Evolutionary conservation across 2,329 filamentous ascomycete species (phyloP), one percentile per base, ranked within the genome.

Genomic region (Simplicillium aogashimaense): DNA sequence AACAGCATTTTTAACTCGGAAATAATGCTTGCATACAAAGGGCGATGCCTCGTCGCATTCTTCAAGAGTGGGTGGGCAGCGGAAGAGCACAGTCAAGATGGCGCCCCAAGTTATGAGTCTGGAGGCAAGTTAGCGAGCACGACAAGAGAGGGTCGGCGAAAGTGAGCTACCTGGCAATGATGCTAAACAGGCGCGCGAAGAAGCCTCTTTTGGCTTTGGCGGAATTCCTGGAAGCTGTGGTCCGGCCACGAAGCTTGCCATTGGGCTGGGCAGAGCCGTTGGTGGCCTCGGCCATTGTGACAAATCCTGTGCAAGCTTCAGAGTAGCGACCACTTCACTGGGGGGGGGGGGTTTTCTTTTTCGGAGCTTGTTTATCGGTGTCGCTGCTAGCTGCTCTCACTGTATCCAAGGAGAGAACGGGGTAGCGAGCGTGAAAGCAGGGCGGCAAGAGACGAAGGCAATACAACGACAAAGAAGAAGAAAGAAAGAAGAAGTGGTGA

Each of bases 61-160:
- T 20, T 81, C 74, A 44, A 81, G 63, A 8, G 76, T 77, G 3
- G 79, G 68, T 11, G 90, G 90, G 59, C 90, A 98, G 45, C 82
- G 78, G 58, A 98, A 84, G 43, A 90, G 63, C 41, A 92, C 66
- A 17, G 84, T 92, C 45, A 88, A 61, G 47, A 97, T 79, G 29
- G 81, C 74, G 58, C 92, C 94, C 90, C 90, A 98, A 15, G 86
- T 83, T 43, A 81, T 60, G 35, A 95, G 60, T 53, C 90, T 90
- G 47, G 14, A 29, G 12, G 14, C 16, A 36, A 18, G 29, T 40
- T 41, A 40, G 44, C 43, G 15, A 16, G 28, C 20, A 7, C 28
- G 13, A 11, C n/a, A 20, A 31, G 25, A 13, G 25, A 9, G 8
- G 15, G 12, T 41, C 10, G 4, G 15, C 12, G 11, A 5, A 5